Base-by-base conservation (phyloP, 805 yeast genomes). In the Saccharomycopsis sp. region DNA sequence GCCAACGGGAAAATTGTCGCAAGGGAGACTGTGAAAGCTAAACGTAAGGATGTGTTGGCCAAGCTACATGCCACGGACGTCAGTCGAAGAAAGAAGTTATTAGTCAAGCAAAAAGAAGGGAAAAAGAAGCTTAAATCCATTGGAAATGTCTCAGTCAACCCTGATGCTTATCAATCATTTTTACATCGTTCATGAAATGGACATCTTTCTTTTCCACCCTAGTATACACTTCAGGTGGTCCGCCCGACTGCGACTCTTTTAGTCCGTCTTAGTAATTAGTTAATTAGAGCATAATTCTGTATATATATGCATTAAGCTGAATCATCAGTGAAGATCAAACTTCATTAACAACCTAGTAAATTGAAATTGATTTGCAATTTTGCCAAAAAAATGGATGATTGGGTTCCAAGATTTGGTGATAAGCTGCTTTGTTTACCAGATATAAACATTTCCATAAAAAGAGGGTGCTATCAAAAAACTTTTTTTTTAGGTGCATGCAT, bases 1-100 rank as follows among this genome's bases (percentile, higher is more conserved):
- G 92, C 93, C 14, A 87, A 86, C 60, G 82, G 80, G 65, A 85
- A 86, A 67, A 84, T 91, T 24, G 77, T 93, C 7, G 97, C 98
- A 0, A 76, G 99, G 62, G 97, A 93, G 67, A 92, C 97, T 0
- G 88, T 94, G 63, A 89, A 89, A 69, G 98, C 98, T 3, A 82
- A 89, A 68, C 77, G 97, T 61, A 93, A 93, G 72, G 98, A 93
- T 72, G 99, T 93, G n/a, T 77, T 94, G 57, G 96, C 94, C 29
- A 88, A 84, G 67, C 74, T 94, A 61, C 98, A 93, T 71, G 99
- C 98, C 0, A 85, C 97, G 19, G 99, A 93, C 75, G 82, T 92
- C 38, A 81, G 96, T 0, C 79, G 99, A 73, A 79, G 97, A 62
- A 91, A 91, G 76, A 93, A 93, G 72, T 78, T 93, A 64, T 75